Conservation (phyloP, 2,329 filamentous ascomycete genomes). For the Pseudocercospora pini-densiflorae region DNA sequence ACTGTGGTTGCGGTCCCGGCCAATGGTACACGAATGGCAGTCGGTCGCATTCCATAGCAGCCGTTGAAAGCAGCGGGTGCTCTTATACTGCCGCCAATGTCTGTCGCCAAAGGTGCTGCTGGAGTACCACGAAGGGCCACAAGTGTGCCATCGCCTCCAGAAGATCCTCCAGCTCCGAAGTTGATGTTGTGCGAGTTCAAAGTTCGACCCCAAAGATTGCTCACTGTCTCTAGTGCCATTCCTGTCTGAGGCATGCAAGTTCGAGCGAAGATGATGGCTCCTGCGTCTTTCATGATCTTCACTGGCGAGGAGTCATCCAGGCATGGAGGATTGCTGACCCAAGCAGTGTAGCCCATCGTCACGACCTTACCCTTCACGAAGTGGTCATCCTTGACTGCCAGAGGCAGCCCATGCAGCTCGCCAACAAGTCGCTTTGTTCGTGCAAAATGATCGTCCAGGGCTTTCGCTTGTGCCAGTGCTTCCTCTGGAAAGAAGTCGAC, state of each 20-base stretch:
- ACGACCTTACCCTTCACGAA: conserved; percentile 13
- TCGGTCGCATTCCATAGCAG: conserved; percentile 52
- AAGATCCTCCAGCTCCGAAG: conserved; percentile 55
- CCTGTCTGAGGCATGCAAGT: conserved; percentile 15
- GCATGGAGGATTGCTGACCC: conserved; percentile 1
- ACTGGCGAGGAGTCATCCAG: conserved; percentile 6
- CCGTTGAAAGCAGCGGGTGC: conserved; percentile 50
- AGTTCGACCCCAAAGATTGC: conserved; percentile 12
- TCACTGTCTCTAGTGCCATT: conserved; percentile 14
- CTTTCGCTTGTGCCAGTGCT: conserved; percentile 7
- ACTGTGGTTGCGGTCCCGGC: conserved; percentile 46
- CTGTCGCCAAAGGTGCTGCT: conserved; percentile 52
- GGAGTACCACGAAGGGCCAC: conserved; percentile 50
- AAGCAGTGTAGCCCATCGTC: conserved; percentile 9
- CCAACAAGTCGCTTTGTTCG: conserved; percentile 6
- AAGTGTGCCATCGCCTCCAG: conserved; percentile 57
- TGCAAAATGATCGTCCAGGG: background rate
- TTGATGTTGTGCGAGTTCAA: conserved; percentile 37
- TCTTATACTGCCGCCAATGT: conserved; percentile 56
- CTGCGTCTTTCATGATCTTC: conserved; percentile 14
- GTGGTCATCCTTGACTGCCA: conserved; percentile 11
- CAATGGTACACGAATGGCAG: conserved; percentile 47
- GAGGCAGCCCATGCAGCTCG: conserved; percentile 7
- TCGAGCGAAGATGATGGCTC: conserved; percentile 11
- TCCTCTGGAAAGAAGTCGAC: conserved; percentile 15